Evolutionary conservation across 352 stramenopile species (phyloP), one percentile per base, ranked within the genome.

Genomic region (Halophytophthora polymorphica): DNA sequence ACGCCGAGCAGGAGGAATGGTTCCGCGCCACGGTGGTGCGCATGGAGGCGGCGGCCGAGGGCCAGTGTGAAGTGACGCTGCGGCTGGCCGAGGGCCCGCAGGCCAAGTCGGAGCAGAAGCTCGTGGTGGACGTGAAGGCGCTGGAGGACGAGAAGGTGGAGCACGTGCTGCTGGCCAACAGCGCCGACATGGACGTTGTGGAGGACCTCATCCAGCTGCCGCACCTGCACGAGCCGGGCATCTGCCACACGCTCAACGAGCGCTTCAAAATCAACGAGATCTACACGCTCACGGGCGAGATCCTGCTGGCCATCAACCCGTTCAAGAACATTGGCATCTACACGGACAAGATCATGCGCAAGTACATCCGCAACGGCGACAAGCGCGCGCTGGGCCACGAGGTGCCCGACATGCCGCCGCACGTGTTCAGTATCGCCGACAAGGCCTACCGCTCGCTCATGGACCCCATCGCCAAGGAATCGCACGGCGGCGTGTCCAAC

Each of bases 191-290:
- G 83, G 80, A 93, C 61, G 64, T 91, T 33, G 83, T 94, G 35
- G 85, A 95, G 61, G 94, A 98, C 68, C 69, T 98, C 50, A 97
- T 98, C 64, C 83, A 87, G 56, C 61, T 98, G 14, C 91, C 90
- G 17, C 88, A 98, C 60, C 61, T 98, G 17, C 91, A 98, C 65
- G 93, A 98, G 59, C 90, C 93, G 4, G 90, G 91, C 19, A 98
- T 98, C 58, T 85, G 96, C 34, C 91, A 98, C 71, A 96, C 83
- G 37, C 60, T 98, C 15, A 88, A 90, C 40, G 80, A 95, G 56
- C 83, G 94, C 42, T 98, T 98, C 64, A 84, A 88, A 58, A 78
- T 90, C 48, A 94, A 96, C 60, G 75, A 97, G 58, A 97, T 98
- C 54, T 98, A 98, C 72, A 98, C 94, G 22, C 70, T 91, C 28